Base-by-base conservation (phyloP, 768 basidiomycete species). In the Amanita molliuscula region DNA sequence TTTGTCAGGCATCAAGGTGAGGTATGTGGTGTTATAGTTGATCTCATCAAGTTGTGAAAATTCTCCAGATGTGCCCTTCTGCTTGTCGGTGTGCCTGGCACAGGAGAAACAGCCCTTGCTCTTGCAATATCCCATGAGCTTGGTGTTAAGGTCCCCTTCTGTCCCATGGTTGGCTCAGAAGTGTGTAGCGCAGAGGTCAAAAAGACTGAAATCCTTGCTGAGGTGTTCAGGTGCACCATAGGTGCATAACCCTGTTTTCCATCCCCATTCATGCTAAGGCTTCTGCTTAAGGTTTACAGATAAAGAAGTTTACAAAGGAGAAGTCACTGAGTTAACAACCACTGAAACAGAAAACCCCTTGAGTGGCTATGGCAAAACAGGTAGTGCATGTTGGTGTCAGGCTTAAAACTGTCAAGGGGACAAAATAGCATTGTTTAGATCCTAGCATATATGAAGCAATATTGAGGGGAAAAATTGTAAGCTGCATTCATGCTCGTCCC, bases 241-340 rank as follows among this genome's bases (percentile, higher is more conserved):
- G 95, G 94, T 92, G 61, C 62, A 86, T 74, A n/a, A 41, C 53
- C 50, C 48, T 44, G 55, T 47, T 53, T 58, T 46, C 29, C n/a
- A n/a, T 15, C 15, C 35, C n/a, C n/a, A n/a, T n/a, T n/a, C 31
- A 3, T 44, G 42, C 16, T 28, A 3, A 11, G n/a, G 11, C 28
- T 18, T 16, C n/a, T 20, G 2, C 31, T 18, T 10, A 62, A 94
- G 94, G 95, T 41, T 77, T 98, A 33, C 82, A 94, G 63, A 96
- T 98, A 74, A 98, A 64, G 92, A 96, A 61, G 93, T 98, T 6
- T 98, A 94, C 66, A 95, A 98, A 65, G 95, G 96, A 53, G 95
- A 99, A 68, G 88, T 99, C 15, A 98, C 95, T 7, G 95, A 98
- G 61, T 70, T 98, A 53, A 96, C 95, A 3, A 95, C 96, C 2